Percentiles rank a stretch among this genome's conserved stretches.
Evolutionary conservation across 331 rosid species (phyloP).

Genomic region (Acacia pycnantha): DNA sequence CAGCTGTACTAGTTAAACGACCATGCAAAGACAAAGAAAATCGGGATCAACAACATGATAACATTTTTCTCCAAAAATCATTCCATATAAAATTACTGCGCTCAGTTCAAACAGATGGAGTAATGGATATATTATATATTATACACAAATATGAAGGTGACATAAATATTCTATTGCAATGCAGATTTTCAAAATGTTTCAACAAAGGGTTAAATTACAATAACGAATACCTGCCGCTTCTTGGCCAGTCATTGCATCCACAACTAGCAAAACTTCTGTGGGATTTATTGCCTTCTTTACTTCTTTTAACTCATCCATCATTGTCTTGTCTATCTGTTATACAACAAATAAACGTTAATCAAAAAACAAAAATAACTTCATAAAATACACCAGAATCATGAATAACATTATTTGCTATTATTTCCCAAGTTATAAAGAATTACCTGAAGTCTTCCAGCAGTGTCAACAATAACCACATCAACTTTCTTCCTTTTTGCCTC

Average conservation of each 20-base stretch:
- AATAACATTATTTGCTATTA: not conserved
- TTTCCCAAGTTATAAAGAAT: constrained; percentile 18
- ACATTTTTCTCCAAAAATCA: constrained; percentile 2
- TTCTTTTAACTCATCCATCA: constrained; percentile 99
- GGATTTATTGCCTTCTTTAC: constrained; percentile 80
- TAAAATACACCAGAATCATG: not conserved
- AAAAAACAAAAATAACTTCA: constrained; percentile 7
- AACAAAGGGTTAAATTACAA: constrained; percentile 24
- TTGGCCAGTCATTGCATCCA: constrained; percentile 99
- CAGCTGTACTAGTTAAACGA: not conserved
- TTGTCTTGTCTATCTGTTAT: constrained; percentile 84
- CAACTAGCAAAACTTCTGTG: constrained; percentile 91
- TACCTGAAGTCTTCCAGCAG: constrained; percentile 99
- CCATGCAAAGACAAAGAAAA: constrained; percentile 1
- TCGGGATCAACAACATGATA: constrained; percentile 16
- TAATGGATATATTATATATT: not conserved
- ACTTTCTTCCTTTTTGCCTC: constrained; percentile 91
- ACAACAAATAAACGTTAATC: constrained; percentile 25
- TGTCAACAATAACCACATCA: constrained; percentile 91
- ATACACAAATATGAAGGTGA: not conserved
- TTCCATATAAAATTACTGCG: not conserved
- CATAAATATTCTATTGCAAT: not conserved
- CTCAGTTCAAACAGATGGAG: constrained; percentile 3
- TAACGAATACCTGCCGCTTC: constrained; percentile 88
- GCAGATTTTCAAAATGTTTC: not conserved